Conservation (phyloP, 257 asterid species). For the Vinca minor region DNA sequence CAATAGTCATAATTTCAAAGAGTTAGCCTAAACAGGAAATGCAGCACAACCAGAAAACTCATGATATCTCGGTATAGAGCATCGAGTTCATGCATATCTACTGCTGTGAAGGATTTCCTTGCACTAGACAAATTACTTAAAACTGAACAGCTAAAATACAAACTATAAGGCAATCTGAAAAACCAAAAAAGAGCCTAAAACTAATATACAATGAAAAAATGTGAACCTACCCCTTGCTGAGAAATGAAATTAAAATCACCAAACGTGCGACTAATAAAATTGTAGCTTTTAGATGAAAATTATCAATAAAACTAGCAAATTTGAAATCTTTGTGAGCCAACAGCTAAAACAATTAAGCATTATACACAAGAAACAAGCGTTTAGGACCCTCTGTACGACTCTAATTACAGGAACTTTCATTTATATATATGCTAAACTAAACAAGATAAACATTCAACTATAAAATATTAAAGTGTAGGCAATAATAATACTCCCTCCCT, state of each 20-base stretch:
- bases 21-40: neutral
- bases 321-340: neutral
- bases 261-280: neutral
- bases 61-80: neutral
- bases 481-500: too few relatives aligned
- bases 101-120: neutral
- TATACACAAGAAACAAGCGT: neutral
- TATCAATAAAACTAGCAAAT: neutral
- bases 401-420: too few relatives aligned
- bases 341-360: neutral
- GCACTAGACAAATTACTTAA: neutral
- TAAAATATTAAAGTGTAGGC: too few relatives aligned
- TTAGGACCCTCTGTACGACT: too few relatives aligned
- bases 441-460: too few relatives aligned
- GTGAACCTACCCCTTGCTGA: too few relatives aligned
- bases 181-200: neutral
- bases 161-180: neutral
- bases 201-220: neutral
- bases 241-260: neutral
- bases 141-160: neutral
- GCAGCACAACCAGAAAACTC: neutral
- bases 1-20: neutral
- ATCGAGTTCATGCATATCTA: neutral
- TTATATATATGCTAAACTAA: too few relatives aligned
- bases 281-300: neutral